phyloP scores from a whole-genome alignment of 305 asterid genomes.

The Fraxinus sp. region DNA sequence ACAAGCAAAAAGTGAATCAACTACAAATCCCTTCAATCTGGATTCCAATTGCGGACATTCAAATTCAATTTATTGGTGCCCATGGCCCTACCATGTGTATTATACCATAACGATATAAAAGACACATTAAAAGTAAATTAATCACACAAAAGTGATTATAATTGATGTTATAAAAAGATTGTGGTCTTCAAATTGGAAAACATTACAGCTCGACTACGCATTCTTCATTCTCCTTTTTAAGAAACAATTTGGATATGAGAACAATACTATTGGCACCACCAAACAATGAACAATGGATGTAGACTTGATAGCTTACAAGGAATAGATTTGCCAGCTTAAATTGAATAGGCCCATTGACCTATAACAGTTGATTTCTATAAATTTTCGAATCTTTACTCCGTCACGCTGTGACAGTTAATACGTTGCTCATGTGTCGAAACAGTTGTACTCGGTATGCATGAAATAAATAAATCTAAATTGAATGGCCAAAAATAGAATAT shows the following conservation, averaged over 20 bases:
- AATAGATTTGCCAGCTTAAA: not conserved
- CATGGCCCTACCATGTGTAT: not conserved
- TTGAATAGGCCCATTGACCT: not conserved
- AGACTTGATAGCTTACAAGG: not conserved
- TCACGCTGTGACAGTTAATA: not conserved
- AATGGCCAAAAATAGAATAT: not conserved
- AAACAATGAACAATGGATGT: not conserved
- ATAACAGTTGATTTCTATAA: not conserved
- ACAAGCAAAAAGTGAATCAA: not conserved
- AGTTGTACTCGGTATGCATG: not conserved
- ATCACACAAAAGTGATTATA: not conserved
- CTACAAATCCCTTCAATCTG: not conserved
- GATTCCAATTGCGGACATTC: not conserved
- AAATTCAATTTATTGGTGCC: not conserved
- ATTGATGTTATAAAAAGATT: not conserved
- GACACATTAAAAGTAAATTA: not conserved
- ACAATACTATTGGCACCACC: not conserved
- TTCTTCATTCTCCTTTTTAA: not conserved
- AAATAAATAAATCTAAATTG: not conserved
- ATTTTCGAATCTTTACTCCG: not conserved
- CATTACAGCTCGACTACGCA: not conserved
- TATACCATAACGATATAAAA: not conserved
- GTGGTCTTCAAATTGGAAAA: not conserved
- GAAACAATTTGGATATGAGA: not conserved
- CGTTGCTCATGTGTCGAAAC: not conserved